Conservation (phyloP, 345 rosid species). For the Eucalyptus grandis region DNA sequence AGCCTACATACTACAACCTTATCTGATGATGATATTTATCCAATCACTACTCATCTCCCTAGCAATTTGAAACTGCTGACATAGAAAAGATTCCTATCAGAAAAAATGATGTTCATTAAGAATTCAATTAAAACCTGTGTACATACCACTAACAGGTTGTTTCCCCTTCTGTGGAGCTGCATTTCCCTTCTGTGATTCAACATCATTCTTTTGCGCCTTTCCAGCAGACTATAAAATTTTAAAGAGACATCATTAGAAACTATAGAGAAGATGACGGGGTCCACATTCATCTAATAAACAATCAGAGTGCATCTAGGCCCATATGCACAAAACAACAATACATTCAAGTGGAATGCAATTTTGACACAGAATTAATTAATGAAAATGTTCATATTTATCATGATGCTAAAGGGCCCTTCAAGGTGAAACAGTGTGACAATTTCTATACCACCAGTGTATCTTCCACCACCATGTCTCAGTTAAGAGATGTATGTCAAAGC, state of each 20-base stretch:
- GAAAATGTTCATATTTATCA: neutral
- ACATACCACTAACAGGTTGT: conserved; percentile 33
- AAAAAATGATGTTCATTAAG: neutral
- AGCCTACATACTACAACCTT: neutral
- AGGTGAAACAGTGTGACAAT: neutral
- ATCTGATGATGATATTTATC: neutral
- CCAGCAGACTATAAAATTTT: conserved; percentile 65
- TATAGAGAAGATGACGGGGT: neutral
- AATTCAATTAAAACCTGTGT: neutral
- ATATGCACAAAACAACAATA: neutral
- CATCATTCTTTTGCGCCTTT: conserved; percentile 42
- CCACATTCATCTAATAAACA: neutral
- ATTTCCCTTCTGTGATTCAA: conserved; percentile 23
- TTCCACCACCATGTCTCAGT: neutral
- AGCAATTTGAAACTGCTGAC: neutral
- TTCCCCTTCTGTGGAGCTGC: conserved; percentile 15
- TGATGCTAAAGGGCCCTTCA: neutral
- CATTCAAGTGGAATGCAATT: neutral
- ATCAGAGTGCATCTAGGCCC: neutral
- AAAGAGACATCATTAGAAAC: neutral
- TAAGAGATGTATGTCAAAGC: neutral
- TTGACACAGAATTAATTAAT: neutral
- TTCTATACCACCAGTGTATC: neutral
- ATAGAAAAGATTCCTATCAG: neutral
- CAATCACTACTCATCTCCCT: neutral